A percentile compares a stretch with the other conserved stretches of the same genome.
These are phyloP conservation scores for Paecilomyces dactylethromorphus DNA, from an alignment of 2,329 filamentous ascomycete species.

Conservation along the genomic window DNA sequence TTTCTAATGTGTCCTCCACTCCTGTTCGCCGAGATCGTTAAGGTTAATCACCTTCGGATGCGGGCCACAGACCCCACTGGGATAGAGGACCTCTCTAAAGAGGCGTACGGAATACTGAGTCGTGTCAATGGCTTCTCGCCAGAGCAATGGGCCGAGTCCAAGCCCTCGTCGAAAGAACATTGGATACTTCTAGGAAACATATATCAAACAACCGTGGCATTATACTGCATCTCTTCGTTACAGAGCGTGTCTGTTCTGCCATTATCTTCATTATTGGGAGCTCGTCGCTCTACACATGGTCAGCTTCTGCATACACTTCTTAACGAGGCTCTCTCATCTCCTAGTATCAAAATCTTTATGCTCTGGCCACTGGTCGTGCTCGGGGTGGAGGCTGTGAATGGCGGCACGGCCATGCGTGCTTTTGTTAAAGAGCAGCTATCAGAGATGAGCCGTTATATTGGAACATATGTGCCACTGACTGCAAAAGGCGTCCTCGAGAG, in stretches of 20 bases:
- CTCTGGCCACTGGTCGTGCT: slow-evolving; percentile 33
- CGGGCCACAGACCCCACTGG: slow-evolving; percentile 5
- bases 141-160: slow-evolving; percentile 22
- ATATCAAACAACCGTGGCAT: slow-evolving; percentile 23
- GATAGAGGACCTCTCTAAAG: slow-evolving; percentile 3
- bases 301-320: background rate
- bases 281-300: background rate
- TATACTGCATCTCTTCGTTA: slow-evolving; percentile 34
- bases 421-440: slow-evolving; percentile 22
- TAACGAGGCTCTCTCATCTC: background rate
- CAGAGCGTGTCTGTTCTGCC: slow-evolving; percentile 26
- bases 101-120: slow-evolving; percentile 16
- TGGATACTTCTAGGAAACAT: slow-evolving; percentile 23
- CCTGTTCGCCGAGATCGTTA: slow-evolving; percentile 28
- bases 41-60: slow-evolving; percentile 30
- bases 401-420: slow-evolving; percentile 9
- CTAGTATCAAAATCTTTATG: slow-evolving; percentile 15
- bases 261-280: slow-evolving; percentile 5
- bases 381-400: slow-evolving; percentile 23
- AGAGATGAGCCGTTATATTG: slow-evolving; percentile 19
- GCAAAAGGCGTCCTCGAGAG: slow-evolving; percentile 24
- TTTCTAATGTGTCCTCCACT: slow-evolving; percentile 24
- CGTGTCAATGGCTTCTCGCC: slow-evolving; percentile 23
- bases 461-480: slow-evolving; percentile 22
- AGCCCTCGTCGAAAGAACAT: slow-evolving; percentile 13